phyloP scores from a whole-genome alignment of 331 rosid genomes.

The Rosa hybrid region DNA sequence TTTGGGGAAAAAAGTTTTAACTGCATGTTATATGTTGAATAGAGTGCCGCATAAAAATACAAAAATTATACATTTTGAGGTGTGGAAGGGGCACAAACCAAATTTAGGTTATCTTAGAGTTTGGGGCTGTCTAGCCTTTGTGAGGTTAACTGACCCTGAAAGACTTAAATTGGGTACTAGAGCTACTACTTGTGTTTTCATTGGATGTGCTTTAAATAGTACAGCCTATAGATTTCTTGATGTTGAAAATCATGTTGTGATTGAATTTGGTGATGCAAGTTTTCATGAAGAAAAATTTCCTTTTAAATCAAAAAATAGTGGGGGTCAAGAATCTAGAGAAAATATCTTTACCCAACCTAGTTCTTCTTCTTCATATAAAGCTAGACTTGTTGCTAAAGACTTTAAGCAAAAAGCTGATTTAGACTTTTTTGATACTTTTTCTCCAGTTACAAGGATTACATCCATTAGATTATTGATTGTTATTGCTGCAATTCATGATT shows the following conservation, averaged over 20 bases:
- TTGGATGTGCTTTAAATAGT: background rate
- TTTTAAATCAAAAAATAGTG: background rate
- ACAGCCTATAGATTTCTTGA: background rate
- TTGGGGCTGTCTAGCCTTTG: background rate
- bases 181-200: slow-evolving; percentile 2
- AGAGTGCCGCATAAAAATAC: background rate
- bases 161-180: background rate
- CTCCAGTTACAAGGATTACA: background rate
- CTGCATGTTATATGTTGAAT: background rate
- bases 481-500: no score
- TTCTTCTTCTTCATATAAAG: background rate
- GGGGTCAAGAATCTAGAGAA: background rate
- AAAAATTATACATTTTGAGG: background rate
- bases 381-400: background rate
- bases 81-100: background rate
- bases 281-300: background rate
- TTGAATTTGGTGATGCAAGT: background rate
- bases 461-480: background rate
- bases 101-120: background rate
- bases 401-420: background rate
- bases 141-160: background rate
- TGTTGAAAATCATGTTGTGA: background rate
- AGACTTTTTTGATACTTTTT: background rate
- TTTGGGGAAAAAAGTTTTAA: background rate
- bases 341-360: background rate